These are phyloP conservation scores for Lachancea meyersii DNA, from an alignment of 805 yeast species.

Conservation along the genomic window DNA sequence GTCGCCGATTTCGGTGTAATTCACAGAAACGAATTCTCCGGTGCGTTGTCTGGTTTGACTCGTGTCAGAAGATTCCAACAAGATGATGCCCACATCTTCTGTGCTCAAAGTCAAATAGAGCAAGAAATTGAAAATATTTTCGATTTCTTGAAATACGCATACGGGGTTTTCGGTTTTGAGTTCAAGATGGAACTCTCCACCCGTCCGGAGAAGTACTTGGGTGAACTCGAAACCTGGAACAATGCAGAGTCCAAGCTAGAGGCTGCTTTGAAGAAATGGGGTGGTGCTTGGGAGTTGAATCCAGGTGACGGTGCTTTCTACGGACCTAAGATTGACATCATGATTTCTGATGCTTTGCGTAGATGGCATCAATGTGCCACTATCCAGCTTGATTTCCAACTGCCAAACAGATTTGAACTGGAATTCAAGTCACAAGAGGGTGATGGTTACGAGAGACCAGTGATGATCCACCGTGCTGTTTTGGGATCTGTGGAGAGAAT, in stretches of 20 bases:
- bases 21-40: constrained; percentile 94
- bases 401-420: constrained; percentile 88
- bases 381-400: constrained; percentile 96
- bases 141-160: constrained; percentile 76
- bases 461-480: constrained; percentile 98
- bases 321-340: constrained; percentile 94
- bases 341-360: constrained; percentile 86
- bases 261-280: constrained; percentile 75
- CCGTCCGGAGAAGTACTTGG: constrained; percentile 94
- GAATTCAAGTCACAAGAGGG: constrained; percentile 59
- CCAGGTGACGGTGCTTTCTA: constrained; percentile 97
- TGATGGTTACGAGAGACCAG: constrained; percentile 73
- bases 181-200: constrained; percentile 96
- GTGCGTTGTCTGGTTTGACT: constrained; percentile 91
- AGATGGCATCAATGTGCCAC: constrained; percentile 99
- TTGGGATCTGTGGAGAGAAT: constrained; percentile 98
- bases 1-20: constrained; percentile 97
- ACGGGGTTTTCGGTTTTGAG: constrained; percentile 89
- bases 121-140: constrained; percentile 76
- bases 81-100: constrained; percentile 98
- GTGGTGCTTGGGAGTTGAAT: constrained; percentile 89
- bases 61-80: constrained; percentile 99
- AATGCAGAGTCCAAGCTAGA: constrained; percentile 81
- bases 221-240: constrained; percentile 92
- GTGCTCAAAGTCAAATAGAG: constrained; percentile 86